A percentile compares a stretch with the other conserved stretches of the same genome.
Conservation (phyloP, 495 filamentous ascomycete genomes). For the Trypethelium eluteriae region DNA sequence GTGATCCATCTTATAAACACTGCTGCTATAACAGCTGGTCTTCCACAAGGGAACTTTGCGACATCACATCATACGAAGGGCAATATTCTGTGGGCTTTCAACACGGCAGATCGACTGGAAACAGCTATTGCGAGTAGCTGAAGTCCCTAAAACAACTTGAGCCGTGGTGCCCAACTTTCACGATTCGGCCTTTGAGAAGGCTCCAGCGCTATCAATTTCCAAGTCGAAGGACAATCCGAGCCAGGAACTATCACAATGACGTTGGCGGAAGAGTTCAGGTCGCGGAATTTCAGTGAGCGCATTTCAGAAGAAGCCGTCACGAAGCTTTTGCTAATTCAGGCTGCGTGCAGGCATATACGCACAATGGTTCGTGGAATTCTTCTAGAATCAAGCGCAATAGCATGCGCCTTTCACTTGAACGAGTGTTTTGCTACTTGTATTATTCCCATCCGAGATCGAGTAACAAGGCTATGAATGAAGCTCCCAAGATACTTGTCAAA, state of each 20-base stretch:
- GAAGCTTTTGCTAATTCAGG: slow-evolving; percentile 27
- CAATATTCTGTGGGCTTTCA: not conserved
- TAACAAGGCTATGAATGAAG: not conserved
- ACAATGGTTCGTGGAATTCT: slow-evolving; percentile 72
- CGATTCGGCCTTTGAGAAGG: not conserved
- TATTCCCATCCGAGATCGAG: not conserved
- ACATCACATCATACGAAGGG: not conserved
- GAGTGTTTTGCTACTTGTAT: not conserved
- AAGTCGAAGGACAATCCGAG: not conserved
- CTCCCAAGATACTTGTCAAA: not conserved
- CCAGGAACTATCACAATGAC: slow-evolving; percentile 35
- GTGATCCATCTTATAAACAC: slow-evolving; percentile 7
- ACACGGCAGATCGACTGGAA: not conserved
- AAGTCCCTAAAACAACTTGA: not conserved
- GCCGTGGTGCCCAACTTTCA: not conserved
- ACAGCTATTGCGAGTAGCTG: not conserved
- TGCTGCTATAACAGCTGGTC: slow-evolving; percentile 1
- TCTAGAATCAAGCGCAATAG: not conserved
- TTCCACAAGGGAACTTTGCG: not conserved
- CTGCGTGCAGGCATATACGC: slow-evolving; percentile 86
- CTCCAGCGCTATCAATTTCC: not conserved
- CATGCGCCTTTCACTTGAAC: not conserved
- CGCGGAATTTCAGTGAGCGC: slow-evolving; percentile 93
- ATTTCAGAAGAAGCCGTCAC: slow-evolving; percentile 12
- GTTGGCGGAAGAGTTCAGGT: slow-evolving; percentile 68